These are phyloP conservation scores for Elongisporangium anandrum DNA, from an alignment of 352 stramenopile genomes.

Conservation along the genomic window DNA sequence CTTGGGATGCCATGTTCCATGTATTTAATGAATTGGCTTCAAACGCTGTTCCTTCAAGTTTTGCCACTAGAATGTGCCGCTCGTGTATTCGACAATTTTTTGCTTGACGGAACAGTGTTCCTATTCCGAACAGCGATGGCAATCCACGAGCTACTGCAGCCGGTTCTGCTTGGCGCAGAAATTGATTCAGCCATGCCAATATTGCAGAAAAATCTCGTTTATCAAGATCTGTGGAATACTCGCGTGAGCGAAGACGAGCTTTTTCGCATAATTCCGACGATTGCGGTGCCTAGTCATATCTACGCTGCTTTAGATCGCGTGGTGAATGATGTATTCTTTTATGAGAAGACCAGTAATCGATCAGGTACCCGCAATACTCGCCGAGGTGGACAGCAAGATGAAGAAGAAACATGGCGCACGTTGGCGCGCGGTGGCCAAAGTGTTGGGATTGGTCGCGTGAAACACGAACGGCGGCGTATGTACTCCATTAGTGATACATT, in stretches of 20 bases:
- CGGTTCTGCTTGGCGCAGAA: slow-evolving; percentile 46
- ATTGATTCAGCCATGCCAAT: slow-evolving; percentile 76
- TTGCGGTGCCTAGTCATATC: slow-evolving; percentile 64
- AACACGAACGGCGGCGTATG: slow-evolving; percentile 64
- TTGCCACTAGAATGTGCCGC: slow-evolving; percentile 71
- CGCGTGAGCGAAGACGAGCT: slow-evolving; percentile 64
- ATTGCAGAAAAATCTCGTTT: slow-evolving; percentile 62
- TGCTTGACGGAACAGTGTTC: slow-evolving; percentile 82
- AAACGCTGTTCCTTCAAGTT: slow-evolving; percentile 84
- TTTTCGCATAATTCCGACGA: slow-evolving; percentile 56
- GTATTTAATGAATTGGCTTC: slow-evolving; percentile 89
- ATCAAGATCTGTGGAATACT: slow-evolving; percentile 54
- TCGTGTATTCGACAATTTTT: slow-evolving; percentile 80
- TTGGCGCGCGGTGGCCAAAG: slow-evolving; percentile 40
- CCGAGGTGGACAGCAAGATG: slow-evolving; percentile 10
- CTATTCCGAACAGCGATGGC: slow-evolving; percentile 80
- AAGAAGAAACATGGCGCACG: slow-evolving; percentile 11
- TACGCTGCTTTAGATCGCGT: slow-evolving; percentile 67
- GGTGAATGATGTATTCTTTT: slow-evolving; percentile 85
- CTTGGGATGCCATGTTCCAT: slow-evolving; percentile 71
- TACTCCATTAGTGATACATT: slow-evolving; percentile 74
- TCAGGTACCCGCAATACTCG: neutral
- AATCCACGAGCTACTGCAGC: slow-evolving; percentile 66
- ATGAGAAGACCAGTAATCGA: slow-evolving; percentile 37
- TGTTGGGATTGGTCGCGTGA: slow-evolving; percentile 62